A percentile compares a stretch with the other conserved stretches of the same genome.
These are phyloP conservation scores for Chlamydomonas sphaeroides DNA, from an alignment of 139 green algal genomes.

Conservation along the genomic window DNA sequence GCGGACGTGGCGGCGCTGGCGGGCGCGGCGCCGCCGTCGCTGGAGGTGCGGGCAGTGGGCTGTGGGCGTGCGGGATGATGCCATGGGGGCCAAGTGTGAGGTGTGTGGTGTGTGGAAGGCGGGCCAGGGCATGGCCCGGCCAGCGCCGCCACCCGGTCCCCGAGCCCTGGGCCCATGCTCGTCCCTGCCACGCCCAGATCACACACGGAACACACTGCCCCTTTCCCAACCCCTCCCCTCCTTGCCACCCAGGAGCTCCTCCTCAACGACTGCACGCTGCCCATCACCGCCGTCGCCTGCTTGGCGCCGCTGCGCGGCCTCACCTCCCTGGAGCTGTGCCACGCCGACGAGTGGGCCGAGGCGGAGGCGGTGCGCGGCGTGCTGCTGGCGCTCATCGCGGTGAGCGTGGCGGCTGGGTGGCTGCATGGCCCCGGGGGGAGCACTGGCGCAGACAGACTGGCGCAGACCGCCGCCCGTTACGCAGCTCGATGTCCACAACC, in stretches of 20 bases:
- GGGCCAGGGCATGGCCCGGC: no score
- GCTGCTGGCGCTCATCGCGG: not conserved
- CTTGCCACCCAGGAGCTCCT: not conserved
- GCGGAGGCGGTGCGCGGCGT: not conserved
- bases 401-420: no score
- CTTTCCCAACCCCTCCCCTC: not conserved
- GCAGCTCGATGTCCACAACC: no score
- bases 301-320: not conserved
- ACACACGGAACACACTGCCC: not conserved
- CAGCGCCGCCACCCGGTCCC: no score
- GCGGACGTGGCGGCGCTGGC: not conserved
- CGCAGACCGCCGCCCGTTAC: no score
- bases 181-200: not conserved
- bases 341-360: not conserved
- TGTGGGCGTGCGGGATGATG: no score
- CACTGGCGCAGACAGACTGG: no score
- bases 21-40: not conserved
- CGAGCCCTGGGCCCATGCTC: no score
- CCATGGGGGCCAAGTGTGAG: no score
- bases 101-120: no score
- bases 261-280: conserved; percentile 1
- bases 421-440: no score
- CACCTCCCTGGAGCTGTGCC: not conserved
- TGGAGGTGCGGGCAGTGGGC: not conserved
- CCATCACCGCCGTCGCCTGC: not conserved